Evolutionary conservation across 1,139 yeast genomes (phyloP), one percentile per base, ranked within the genome.

Genomic region (Chernovozyma aurita): DNA sequence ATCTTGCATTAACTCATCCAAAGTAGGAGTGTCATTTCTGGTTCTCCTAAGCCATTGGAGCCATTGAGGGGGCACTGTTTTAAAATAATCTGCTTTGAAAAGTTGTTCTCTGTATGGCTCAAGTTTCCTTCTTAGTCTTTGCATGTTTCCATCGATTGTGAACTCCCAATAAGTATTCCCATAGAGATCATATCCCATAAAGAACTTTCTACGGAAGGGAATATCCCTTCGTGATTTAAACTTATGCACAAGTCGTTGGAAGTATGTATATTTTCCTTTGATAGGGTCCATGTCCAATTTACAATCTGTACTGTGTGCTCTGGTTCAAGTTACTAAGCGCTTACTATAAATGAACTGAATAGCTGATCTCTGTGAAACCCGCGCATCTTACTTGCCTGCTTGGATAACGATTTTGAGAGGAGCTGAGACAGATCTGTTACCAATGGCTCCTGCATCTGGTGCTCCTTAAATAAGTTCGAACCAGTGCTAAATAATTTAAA

Each of bases 81-180:
- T 49, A 45, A 68, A 73, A 45, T 76, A 76, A 45, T 76, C 80
- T 5, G 65, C 73, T 38, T 74, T 61, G 51, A 69, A 70, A 4
- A 63, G 46, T 36, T 63, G 59, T 30, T 59, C 57, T 37, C 58
- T 51, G 38, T 53, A 57, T 1, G 81, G 82, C 41, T 73, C 73
- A 45, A 73, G 58, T 42, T 74, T 72, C 30, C 82, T 49, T 36
- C 82, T 57, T 35, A 76, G 61, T 39, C 74, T 50, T 31, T 59
- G 67, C 59, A 57, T 47, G 45, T 63, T 65, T 4, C 73, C 79
- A 43, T 76, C 80, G 9, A 65, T 50, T 33, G 73, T 69, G 57
- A 83, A 80, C 54, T 85, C 95, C 95, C 95, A 85, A 57, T 80
- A 85, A 3, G 92, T 80, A 54, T 85, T 85, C 4, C 94, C 95